A percentile compares a stretch with the other conserved stretches of the same genome.
phyloP scores from a whole-genome alignment of 2,329 filamentous ascomycete species.

The Pseudocercospora ulei region DNA sequence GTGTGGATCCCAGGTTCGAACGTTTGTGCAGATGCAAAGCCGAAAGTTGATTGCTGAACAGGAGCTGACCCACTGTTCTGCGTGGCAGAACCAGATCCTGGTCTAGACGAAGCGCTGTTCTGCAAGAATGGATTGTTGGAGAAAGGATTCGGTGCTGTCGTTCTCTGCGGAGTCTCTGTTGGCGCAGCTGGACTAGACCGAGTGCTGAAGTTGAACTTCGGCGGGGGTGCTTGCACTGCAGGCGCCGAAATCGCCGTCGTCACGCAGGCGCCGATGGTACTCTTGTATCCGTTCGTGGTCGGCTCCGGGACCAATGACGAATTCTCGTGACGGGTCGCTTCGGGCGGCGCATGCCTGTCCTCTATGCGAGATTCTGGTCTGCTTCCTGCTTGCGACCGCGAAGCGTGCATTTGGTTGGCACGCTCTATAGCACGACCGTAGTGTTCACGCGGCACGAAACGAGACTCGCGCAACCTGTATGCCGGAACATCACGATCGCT shows the following conservation, averaged over 20 bases:
- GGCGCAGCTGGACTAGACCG: slow-evolving; percentile 3
- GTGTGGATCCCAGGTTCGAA: slow-evolving; percentile 18
- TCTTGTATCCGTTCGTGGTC: background rate
- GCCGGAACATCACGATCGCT: slow-evolving; percentile 29
- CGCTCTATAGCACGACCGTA: slow-evolving; percentile 33
- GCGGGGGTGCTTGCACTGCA: background rate
- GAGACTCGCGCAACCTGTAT: slow-evolving; percentile 33
- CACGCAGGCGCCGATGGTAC: background rate
- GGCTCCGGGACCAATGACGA: background rate
- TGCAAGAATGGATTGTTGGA: slow-evolving; percentile 20
- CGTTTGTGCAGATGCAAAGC: slow-evolving; percentile 11
- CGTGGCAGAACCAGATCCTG: background rate
- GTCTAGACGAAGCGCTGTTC: no score
- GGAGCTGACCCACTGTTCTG: background rate
- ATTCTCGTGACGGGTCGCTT: background rate
- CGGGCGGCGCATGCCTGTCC: background rate
- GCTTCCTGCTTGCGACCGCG: slow-evolving; percentile 17
- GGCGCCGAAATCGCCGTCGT: background rate
- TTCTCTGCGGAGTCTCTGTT: background rate
- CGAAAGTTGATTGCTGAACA: slow-evolving; percentile 5
- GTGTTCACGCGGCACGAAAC: slow-evolving; percentile 33
- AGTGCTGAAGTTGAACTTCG: slow-evolving; percentile 6
- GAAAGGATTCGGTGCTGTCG: slow-evolving; percentile 14
- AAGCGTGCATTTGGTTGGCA: slow-evolving; percentile 27
- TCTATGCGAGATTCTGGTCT: slow-evolving; percentile 19